Evolutionary conservation across 2,329 filamentous ascomycete genomes (phyloP).

Genomic region (Ophiostoma triangulosporum): DNA sequence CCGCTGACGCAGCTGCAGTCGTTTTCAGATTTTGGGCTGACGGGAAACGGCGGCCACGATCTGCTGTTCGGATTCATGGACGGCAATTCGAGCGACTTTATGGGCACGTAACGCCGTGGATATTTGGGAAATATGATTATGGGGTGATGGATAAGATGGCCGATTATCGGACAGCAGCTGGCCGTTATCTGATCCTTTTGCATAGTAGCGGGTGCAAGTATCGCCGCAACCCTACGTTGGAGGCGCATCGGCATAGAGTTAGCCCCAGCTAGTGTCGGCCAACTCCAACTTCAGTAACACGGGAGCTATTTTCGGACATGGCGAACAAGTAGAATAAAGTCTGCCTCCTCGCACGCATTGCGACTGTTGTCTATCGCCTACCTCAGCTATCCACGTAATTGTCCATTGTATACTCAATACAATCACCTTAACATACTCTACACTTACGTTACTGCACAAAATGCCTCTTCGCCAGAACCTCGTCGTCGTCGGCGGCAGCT

Average conservation of each 20-base stretch:
- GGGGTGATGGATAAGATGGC: not conserved
- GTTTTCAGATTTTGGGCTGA: conserved; percentile 7
- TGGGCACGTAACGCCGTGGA: not conserved
- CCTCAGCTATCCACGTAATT: too few species aligned
- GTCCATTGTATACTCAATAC: too few species aligned
- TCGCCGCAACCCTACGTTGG: not conserved
- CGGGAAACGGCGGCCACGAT: conserved; percentile 5
- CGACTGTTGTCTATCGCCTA: too few species aligned
- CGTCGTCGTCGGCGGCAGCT: conserved; percentile 12
- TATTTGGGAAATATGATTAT: not conserved
- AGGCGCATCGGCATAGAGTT: too few species aligned
- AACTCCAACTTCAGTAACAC: not conserved
- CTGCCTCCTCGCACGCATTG: too few species aligned
- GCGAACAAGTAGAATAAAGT: too few species aligned
- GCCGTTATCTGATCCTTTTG: not conserved
- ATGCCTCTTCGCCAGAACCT: conserved; percentile 8
- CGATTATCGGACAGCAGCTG: not conserved
- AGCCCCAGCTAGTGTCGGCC: not conserved
- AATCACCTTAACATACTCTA: too few species aligned
- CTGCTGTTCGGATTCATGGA: conserved; percentile 11
- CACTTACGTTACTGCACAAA: too few species aligned
- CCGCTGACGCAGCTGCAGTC: conserved; percentile 3
- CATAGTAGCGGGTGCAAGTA: not conserved
- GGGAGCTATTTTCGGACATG: not conserved
- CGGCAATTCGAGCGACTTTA: conserved; percentile 3